Conservation (phyloP, 306 rosid genomes). For the Acacia acuminata region DNA sequence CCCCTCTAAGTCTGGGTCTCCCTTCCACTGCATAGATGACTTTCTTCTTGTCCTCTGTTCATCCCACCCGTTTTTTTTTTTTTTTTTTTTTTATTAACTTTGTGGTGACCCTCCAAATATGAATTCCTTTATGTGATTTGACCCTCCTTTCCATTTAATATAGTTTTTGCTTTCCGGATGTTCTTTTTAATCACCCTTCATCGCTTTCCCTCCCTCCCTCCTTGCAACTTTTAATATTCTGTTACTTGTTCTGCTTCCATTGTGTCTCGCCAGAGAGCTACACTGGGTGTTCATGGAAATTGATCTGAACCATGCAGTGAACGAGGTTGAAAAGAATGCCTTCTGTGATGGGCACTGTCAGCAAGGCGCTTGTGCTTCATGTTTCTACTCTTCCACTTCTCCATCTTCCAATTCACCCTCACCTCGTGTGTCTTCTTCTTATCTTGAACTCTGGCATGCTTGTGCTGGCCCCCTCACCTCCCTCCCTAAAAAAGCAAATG, state of each 20-base stretch:
- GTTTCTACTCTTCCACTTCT: conserved; percentile 71
- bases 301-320: conserved; percentile 91
- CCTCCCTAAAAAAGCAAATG: conserved; percentile 92
- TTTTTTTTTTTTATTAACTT: too few relatives aligned
- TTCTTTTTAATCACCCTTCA: conserved; percentile 47
- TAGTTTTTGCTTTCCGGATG: conserved; percentile 46
- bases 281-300: conserved; percentile 85
- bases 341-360: conserved; percentile 68
- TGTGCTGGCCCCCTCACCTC: conserved; percentile 97
- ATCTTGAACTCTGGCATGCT: conserved; percentile 94
- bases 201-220: conserved; percentile 31
- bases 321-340: conserved; percentile 69
- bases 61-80: conserved; percentile 37
- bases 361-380: conserved; percentile 55
- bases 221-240: conserved; percentile 33
- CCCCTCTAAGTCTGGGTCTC: conserved; percentile 15
- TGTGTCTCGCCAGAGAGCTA: conserved; percentile 35
- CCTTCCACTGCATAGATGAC: conserved; percentile 43
- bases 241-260: conserved; percentile 20
- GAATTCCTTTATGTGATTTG: conserved; percentile 64
- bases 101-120: conserved; percentile 54
- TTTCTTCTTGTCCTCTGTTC: conserved; percentile 48
- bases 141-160: conserved; percentile 63
- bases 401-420: conserved; percentile 71
- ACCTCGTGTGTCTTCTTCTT: conserved; percentile 63